Evolutionary conservation across 495 filamentous ascomycete genomes (phyloP).

Genomic region (Tirmania nivea): DNA sequence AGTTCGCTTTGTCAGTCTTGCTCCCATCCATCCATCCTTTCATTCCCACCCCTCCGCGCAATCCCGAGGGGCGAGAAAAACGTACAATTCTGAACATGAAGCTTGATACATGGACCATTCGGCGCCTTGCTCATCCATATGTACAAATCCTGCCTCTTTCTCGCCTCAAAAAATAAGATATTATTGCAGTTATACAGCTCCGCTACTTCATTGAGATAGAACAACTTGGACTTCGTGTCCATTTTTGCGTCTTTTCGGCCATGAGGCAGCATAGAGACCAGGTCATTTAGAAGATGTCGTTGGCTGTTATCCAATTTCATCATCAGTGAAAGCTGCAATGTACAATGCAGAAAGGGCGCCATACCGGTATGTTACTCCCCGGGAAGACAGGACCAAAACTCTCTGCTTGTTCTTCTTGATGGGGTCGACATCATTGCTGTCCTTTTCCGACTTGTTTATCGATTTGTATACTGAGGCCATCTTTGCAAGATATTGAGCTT

Average conservation of each 20-base stretch:
- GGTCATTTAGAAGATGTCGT: slow-evolving; percentile 77
- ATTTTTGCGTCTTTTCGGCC: slow-evolving; percentile 86
- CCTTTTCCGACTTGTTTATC: slow-evolving; percentile 37
- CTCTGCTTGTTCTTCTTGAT: slow-evolving; percentile 48
- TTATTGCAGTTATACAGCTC: slow-evolving; percentile 99
- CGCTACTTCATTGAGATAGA: slow-evolving; percentile 84
- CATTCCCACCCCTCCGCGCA: background rate
- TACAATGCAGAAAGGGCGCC: slow-evolving; percentile 9
- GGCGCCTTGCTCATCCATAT: slow-evolving; percentile 84
- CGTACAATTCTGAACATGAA: slow-evolving; percentile 47
- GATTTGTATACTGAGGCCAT: slow-evolving; percentile 96
- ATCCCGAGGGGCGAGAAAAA: background rate
- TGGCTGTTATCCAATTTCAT: slow-evolving; percentile 32
- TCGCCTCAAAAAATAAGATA: slow-evolving; percentile 85
- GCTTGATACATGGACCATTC: slow-evolving; percentile 84
- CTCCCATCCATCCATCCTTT: background rate
- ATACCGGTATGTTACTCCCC: slow-evolving; percentile 75
- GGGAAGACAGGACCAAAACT: slow-evolving; percentile 70
- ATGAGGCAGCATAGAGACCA: slow-evolving; percentile 75
- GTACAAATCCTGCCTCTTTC: slow-evolving; percentile 87
- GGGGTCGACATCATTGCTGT: slow-evolving; percentile 25
- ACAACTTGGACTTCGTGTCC: slow-evolving; percentile 84
- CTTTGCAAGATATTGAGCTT: slow-evolving; percentile 16
- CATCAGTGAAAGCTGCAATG: background rate
- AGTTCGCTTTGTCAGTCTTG: background rate